phyloP scores from a whole-genome alignment of 2,329 filamentous ascomycete genomes.

The Huntiella decipiens region DNA sequence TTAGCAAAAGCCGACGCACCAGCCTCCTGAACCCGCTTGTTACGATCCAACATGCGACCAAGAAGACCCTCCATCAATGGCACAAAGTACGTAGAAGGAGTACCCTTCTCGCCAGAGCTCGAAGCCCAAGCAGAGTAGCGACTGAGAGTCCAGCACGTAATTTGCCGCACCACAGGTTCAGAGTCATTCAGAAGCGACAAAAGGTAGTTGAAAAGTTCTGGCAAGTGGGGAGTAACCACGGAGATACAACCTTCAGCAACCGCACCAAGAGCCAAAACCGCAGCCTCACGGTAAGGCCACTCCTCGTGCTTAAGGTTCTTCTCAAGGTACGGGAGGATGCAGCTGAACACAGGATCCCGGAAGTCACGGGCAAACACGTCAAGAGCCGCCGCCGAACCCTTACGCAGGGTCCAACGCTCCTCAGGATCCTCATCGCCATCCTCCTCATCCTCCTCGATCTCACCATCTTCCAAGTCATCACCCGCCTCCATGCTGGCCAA shows the following conservation, averaged over 20 bases:
- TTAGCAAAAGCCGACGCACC: slow-evolving; percentile 92
- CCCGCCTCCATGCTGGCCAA: slow-evolving; percentile 33
- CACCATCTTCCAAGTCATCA: slow-evolving; percentile 67
- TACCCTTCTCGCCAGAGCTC: slow-evolving; percentile 43
- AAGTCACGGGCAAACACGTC: slow-evolving; percentile 91
- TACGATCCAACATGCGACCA: slow-evolving; percentile 83
- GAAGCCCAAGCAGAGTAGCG: slow-evolving; percentile 89
- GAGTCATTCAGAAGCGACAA: slow-evolving; percentile 67
- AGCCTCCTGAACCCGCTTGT: slow-evolving; percentile 95
- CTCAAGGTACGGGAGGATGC: slow-evolving; percentile 81
- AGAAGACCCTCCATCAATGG: slow-evolving; percentile 96
- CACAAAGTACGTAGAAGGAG: slow-evolving; percentile 66
- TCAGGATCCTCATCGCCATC: slow-evolving; percentile 71
- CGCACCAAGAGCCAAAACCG: slow-evolving; percentile 81
- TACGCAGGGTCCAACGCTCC: slow-evolving; percentile 84
- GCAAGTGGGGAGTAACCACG: slow-evolving; percentile 75
- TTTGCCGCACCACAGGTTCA: slow-evolving; percentile 84
- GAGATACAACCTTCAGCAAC: slow-evolving; percentile 90
- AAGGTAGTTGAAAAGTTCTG: slow-evolving; percentile 76
- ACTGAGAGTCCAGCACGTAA: slow-evolving; percentile 94
- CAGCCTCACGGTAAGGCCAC: slow-evolving; percentile 85
- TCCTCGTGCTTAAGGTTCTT: slow-evolving; percentile 73
- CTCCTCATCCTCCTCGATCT: slow-evolving; percentile 60
- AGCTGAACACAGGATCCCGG: slow-evolving; percentile 68
- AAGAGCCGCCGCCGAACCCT: slow-evolving; percentile 88